Conservation (phyloP, 2,329 filamentous ascomycete species). For the Aspergillus fumigatiaffinis region DNA sequence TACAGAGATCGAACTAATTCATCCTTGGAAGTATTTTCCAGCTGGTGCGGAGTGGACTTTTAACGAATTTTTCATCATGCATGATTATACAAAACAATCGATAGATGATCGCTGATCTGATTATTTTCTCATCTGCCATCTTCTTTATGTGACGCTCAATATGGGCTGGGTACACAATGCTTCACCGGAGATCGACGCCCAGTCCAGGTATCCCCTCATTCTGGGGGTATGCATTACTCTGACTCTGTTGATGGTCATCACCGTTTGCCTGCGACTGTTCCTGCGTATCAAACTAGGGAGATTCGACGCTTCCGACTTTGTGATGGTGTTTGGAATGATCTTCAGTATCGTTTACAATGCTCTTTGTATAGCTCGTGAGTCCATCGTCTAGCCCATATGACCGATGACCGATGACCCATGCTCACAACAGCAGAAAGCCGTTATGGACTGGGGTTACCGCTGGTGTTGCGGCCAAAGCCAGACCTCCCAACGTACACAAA, state of each 20-base stretch:
- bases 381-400: neutral
- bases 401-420: neutral
- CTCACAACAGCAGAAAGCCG: slow-evolving; percentile 44
- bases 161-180: slow-evolving; percentile 54
- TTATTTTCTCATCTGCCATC: neutral
- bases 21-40: too few relatives aligned
- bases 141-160: neutral
- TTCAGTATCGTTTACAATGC: slow-evolving; percentile 50
- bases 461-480: slow-evolving; percentile 42
- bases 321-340: slow-evolving; percentile 35
- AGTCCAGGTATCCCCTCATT: slow-evolving; percentile 49
- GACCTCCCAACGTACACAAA: slow-evolving; percentile 45
- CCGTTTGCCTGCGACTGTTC: slow-evolving; percentile 43
- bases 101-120: neutral
- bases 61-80: neutral
- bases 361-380: slow-evolving; percentile 49
- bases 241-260: slow-evolving; percentile 40
- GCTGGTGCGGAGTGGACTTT: neutral
- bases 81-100: neutral
- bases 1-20: too few relatives aligned
- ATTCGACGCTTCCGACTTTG: slow-evolving; percentile 48
- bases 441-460: slow-evolving; percentile 51
- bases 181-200: slow-evolving; percentile 43
- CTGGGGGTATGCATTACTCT: slow-evolving; percentile 48
- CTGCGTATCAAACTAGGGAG: slow-evolving; percentile 43